phyloP scores from a whole-genome alignment of 2,329 filamentous ascomycete species.

The Colletotrichum lindemuthianum region DNA sequence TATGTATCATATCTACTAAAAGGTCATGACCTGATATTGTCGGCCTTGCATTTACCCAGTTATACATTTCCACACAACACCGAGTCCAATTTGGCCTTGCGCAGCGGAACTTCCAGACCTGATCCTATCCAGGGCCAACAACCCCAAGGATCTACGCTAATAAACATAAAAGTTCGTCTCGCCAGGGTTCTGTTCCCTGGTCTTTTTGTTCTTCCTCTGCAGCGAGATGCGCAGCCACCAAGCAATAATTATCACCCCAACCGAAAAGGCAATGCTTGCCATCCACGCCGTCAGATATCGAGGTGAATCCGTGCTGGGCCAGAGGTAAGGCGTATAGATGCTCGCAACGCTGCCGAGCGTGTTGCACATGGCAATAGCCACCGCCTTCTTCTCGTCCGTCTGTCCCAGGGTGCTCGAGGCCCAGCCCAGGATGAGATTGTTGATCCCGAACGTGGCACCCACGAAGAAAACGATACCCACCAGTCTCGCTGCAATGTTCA shows the following conservation, averaged over 20 bases:
- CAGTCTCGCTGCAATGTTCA: slow-evolving; percentile 41
- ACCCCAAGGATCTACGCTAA: slow-evolving; percentile 9
- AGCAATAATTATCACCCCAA: slow-evolving; percentile 46
- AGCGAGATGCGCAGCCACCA: slow-evolving; percentile 49
- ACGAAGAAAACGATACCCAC: slow-evolving; percentile 51
- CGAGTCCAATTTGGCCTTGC: too few species aligned
- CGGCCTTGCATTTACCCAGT: too few species aligned
- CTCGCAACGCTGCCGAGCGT: slow-evolving; percentile 48
- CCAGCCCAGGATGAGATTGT: slow-evolving; percentile 57
- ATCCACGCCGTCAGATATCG: slow-evolving; percentile 37
- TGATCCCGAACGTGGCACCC: slow-evolving; percentile 50
- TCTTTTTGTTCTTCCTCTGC: slow-evolving; percentile 48
- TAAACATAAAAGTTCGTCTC: slow-evolving; percentile 43
- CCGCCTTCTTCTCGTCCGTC: slow-evolving; percentile 58
- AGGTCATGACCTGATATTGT: too few species aligned
- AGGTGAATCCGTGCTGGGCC: slow-evolving; percentile 44
- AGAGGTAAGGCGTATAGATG: slow-evolving; percentile 54
- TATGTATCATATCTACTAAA: too few species aligned
- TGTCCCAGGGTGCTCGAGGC: slow-evolving; percentile 51
- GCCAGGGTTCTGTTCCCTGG: slow-evolving; percentile 36
- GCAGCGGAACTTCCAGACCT: too few species aligned
- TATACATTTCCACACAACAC: too few species aligned
- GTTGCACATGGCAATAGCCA: slow-evolving; percentile 52
- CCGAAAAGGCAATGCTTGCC: slow-evolving; percentile 40
- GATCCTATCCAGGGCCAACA: too few species aligned